A percentile compares a stretch with the other conserved stretches of the same genome.
Evolutionary conservation across 768 basidiomycete species (phyloP).

Genomic region (Ramaria sp.): DNA sequence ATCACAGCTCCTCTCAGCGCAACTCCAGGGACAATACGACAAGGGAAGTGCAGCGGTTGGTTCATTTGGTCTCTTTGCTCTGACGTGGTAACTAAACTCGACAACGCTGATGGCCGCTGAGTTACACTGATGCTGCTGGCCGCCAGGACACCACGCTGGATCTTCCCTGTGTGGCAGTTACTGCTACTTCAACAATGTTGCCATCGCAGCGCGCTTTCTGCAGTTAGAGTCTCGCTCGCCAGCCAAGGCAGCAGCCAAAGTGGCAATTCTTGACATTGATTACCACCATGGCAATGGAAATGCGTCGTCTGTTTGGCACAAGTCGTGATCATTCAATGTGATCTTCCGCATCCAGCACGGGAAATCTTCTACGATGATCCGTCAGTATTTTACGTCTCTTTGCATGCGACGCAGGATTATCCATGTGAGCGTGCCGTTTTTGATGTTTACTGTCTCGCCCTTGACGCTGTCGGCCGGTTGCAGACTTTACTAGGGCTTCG

Average conservation of each 20-base stretch:
- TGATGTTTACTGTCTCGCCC: background rate
- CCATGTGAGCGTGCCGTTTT: conserved; percentile 17
- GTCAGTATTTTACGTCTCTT: conserved; percentile 21
- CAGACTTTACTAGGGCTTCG: conserved; percentile 22
- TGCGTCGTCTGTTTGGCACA: background rate
- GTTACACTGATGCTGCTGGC: conserved; percentile 11
- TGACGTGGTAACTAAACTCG: conserved; percentile 12
- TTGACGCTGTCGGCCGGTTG: background rate
- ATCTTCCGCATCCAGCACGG: conserved; percentile 14
- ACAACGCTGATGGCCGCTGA: background rate
- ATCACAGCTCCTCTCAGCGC: conserved; percentile 9
- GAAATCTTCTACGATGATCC: conserved; percentile 23
- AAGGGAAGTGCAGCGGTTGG: background rate
- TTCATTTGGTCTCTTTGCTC: conserved; percentile 14
- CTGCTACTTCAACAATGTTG: conserved; percentile 24
- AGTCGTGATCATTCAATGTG: background rate
- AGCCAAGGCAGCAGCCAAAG: background rate
- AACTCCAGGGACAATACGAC: background rate
- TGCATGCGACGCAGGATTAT: conserved; percentile 23
- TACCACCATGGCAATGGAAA: conserved; percentile 29
- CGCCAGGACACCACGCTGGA: conserved; percentile 25
- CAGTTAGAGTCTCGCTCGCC: conserved; percentile 8
- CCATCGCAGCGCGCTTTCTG: conserved; percentile 21
- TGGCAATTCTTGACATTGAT: conserved; percentile 27
- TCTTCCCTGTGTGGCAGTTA: conserved; percentile 23